Percentiles rank a stretch among this genome's conserved stretches.
Conservation (phyloP, 495 filamentous ascomycete species). For the Penicillium waksmanii region DNA sequence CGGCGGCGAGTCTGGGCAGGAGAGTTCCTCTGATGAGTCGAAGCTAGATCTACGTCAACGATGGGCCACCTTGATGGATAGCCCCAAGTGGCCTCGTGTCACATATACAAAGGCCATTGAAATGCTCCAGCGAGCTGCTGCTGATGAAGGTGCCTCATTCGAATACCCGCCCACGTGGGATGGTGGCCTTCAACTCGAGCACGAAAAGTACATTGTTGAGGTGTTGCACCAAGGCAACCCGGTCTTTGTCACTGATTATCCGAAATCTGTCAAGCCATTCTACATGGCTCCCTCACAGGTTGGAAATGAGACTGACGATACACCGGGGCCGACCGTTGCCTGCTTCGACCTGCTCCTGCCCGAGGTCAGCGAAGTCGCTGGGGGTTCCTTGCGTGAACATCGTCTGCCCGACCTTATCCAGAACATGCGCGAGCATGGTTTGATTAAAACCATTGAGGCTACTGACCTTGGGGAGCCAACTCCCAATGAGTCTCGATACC, state of each 20-base stretch:
- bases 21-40: conserved; percentile 35
- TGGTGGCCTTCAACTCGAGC: conserved; percentile 83
- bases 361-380: conserved; percentile 84
- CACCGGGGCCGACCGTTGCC: conserved; percentile 65
- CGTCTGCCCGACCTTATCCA: conserved; percentile 68
- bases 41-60: conserved; percentile 60
- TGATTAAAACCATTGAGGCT: conserved; percentile 39
- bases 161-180: conserved; percentile 68
- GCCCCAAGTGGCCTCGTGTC: conserved; percentile 74
- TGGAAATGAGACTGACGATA: conserved; percentile 15
- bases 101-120: conserved; percentile 82
- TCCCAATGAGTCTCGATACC: conserved; percentile 35
- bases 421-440: conserved; percentile 70
- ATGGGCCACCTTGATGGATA: conserved; percentile 68
- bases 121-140: conserved; percentile 62
- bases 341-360: conserved; percentile 96
- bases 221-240: conserved; percentile 69
- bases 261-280: conserved; percentile 84
- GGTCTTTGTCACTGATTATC: conserved; percentile 94
- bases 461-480: conserved; percentile 14
- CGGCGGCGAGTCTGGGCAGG: conserved; percentile 38
- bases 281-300: conserved; percentile 77
- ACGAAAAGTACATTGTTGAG: conserved; percentile 86
- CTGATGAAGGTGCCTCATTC: conserved; percentile 57
- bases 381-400: conserved; percentile 93